Conservation (phyloP, 2,329 filamentous ascomycete genomes). For the Pseudodiploospora longispora region DNA sequence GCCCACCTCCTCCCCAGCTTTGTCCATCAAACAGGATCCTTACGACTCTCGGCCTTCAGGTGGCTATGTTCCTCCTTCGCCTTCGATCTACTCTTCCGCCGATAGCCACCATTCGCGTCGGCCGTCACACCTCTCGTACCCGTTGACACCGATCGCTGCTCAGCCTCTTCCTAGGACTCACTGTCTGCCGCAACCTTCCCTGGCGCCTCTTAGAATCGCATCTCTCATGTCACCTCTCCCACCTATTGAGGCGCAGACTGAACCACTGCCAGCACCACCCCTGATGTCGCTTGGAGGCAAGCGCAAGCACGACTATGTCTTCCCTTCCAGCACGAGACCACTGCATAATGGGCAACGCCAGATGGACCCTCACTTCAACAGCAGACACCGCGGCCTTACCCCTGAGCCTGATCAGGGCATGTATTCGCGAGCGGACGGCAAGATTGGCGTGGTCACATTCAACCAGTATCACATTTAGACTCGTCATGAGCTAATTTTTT, state of each 20-base stretch:
- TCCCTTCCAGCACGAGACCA: constrained; percentile 21
- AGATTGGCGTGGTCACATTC: constrained; percentile 21
- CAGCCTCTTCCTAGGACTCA: constrained; percentile 15
- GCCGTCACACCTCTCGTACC: constrained; percentile 22
- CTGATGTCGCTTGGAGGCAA: constrained; percentile 23
- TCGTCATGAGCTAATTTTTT: background rate
- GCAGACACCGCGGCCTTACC: constrained; percentile 14
- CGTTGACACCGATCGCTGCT: constrained; percentile 18
- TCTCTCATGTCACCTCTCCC: constrained; percentile 26
- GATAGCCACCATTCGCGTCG: constrained; percentile 22
- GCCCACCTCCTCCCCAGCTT: constrained; percentile 21
- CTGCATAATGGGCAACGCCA: constrained; percentile 31
- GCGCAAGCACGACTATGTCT: constrained; percentile 29
- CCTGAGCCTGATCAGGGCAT: constrained; percentile 22
- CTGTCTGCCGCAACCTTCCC: constrained; percentile 15
- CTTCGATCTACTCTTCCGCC: constrained; percentile 22
- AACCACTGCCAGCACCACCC: constrained; percentile 19
- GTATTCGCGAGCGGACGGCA: constrained; percentile 29
- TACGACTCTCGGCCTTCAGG: constrained; percentile 32
- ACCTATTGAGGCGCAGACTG: constrained; percentile 27
- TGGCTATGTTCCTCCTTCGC: constrained; percentile 30
- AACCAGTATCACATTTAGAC: constrained; percentile 17
- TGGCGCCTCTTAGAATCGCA: constrained; percentile 30
- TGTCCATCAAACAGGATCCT: constrained; percentile 23
- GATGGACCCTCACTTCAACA: constrained; percentile 22